These are phyloP conservation scores for Aspergillus melleus DNA, from an alignment of 2,329 filamentous ascomycete species.

Conservation along the genomic window DNA sequence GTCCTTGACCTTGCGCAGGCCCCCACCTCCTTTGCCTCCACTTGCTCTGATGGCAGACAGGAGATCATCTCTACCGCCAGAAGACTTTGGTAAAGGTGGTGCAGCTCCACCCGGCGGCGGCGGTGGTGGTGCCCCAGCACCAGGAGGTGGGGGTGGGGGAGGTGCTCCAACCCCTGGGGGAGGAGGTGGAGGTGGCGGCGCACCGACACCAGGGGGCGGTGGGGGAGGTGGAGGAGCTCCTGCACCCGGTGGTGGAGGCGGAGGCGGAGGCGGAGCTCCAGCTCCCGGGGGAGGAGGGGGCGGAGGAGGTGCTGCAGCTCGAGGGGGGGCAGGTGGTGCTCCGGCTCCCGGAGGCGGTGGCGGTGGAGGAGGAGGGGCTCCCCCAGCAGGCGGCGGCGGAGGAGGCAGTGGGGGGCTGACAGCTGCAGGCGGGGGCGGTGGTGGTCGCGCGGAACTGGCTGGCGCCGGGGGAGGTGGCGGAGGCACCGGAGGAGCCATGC, in stretches of 20 bases:
- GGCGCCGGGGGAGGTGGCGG: slow-evolving; percentile 53
- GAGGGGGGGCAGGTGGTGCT: slow-evolving; percentile 42
- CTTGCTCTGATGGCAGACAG: slow-evolving; percentile 53
- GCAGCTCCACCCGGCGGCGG: slow-evolving; percentile 36
- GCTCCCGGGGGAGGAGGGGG: slow-evolving; percentile 49
- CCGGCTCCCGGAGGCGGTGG: slow-evolving; percentile 25
- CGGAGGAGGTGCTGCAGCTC: slow-evolving; percentile 39
- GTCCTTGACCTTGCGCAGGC: slow-evolving; percentile 48
- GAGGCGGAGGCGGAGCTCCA: slow-evolving; percentile 44
- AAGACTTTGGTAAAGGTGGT: slow-evolving; percentile 44
- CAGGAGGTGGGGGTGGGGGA: slow-evolving; percentile 36
- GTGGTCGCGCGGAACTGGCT: slow-evolving; percentile 49
- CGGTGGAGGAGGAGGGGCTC: slow-evolving; percentile 26
- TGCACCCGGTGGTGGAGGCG: slow-evolving; percentile 28
- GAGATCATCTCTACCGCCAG: slow-evolving; percentile 44
- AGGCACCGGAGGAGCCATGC: slow-evolving; percentile 35
- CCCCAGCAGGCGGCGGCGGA: slow-evolving; percentile 17
- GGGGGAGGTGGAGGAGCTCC: slow-evolving; percentile 40
- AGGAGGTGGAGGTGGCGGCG: slow-evolving; percentile 44
- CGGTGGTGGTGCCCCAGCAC: slow-evolving; percentile 15
- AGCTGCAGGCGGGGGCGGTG: slow-evolving; percentile 31
- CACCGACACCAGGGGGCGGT: slow-evolving; percentile 22
- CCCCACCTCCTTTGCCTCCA: slow-evolving; percentile 54
- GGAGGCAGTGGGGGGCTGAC: slow-evolving; percentile 28
- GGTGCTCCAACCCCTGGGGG: slow-evolving; percentile 45